Percentiles rank a stretch among this genome's conserved stretches.
Evolutionary conservation across 352 stramenopile genomes (phyloP).

Genomic region (Globisporangium cystogenes): DNA sequence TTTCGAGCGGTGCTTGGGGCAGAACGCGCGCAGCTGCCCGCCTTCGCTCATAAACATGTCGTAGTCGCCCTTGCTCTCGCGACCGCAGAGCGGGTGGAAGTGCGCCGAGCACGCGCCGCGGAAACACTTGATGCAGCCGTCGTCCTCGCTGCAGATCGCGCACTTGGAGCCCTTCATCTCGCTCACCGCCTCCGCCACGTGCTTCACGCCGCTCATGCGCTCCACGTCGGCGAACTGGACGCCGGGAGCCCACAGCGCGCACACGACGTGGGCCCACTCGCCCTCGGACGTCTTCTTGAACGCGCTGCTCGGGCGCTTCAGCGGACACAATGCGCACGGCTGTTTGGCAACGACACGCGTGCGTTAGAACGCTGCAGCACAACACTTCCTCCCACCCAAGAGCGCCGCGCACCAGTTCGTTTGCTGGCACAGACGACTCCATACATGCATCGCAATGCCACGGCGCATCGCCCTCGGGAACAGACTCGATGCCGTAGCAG

Average conservation of each 20-base stretch:
- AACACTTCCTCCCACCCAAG: neutral
- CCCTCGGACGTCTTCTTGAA: conserved; percentile 83
- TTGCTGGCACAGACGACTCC: conserved; percentile 27
- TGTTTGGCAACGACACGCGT: conserved; percentile 10
- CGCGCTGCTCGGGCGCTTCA: conserved; percentile 57
- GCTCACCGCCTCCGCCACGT: conserved; percentile 59
- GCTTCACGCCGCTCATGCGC: conserved; percentile 74
- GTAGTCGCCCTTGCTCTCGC: conserved; percentile 68
- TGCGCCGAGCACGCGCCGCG: conserved; percentile 54
- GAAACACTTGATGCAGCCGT: conserved; percentile 85
- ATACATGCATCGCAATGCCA: conserved; percentile 86
- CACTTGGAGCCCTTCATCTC: conserved; percentile 63
- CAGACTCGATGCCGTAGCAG: conserved; percentile 80
- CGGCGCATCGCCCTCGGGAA: conserved; percentile 74
- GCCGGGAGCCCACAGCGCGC: conserved; percentile 78
- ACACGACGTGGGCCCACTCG: conserved; percentile 85
- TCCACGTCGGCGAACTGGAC: conserved; percentile 85
- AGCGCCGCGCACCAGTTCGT: conserved; percentile 35
- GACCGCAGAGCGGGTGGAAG: conserved; percentile 83
- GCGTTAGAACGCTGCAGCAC: neutral
- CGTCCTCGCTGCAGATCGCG: conserved; percentile 52
- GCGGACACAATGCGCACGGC: conserved; percentile 71
- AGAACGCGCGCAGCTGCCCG: conserved; percentile 78
- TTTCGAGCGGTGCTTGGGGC: conserved; percentile 66
- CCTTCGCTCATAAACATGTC: conserved; percentile 91